Conservation (phyloP, 2,329 filamentous ascomycete genomes). For the Fusarium sp. region DNA sequence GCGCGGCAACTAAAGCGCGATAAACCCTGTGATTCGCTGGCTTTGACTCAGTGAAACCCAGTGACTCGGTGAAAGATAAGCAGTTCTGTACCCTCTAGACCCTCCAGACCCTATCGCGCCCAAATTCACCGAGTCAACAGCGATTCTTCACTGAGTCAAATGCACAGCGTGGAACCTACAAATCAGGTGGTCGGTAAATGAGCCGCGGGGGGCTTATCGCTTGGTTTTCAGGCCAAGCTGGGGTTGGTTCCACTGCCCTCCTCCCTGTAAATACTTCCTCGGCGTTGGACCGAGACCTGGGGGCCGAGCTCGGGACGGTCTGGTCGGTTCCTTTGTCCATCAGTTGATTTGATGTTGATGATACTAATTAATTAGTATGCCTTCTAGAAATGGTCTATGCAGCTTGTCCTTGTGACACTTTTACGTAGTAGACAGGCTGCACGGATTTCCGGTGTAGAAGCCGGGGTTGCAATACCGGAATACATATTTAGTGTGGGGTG, state of each 20-base stretch:
- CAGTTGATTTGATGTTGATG: neutral
- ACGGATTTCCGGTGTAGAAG: neutral
- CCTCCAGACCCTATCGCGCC: neutral
- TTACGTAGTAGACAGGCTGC: neutral
- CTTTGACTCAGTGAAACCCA: conserved; percentile 34
- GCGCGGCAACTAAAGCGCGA: conserved; percentile 26
- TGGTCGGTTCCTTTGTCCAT: neutral
- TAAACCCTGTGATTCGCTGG: conserved; percentile 7
- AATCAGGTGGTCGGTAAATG: conserved; percentile 26
- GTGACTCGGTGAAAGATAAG: conserved; percentile 34
- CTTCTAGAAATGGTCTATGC: conserved; percentile 15
- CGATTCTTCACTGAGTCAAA: conserved; percentile 29
- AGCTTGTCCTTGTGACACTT: conserved; percentile 2
- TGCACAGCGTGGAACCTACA: neutral
- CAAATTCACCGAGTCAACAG: conserved; percentile 25
- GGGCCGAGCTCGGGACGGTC: conserved; percentile 14
- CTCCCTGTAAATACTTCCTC: neutral
- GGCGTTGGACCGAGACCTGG: conserved; percentile 22
- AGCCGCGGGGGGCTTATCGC: conserved; percentile 21
- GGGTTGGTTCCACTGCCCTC: conserved; percentile 1
- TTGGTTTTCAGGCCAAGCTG: neutral
- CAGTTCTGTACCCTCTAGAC: neutral
- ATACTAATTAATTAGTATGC: neutral
- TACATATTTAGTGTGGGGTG: no score
- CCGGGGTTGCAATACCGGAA: conserved; percentile 1